Conservation (phyloP, 768 basidiomycete genomes). For the Sarcodon sp. region DNA sequence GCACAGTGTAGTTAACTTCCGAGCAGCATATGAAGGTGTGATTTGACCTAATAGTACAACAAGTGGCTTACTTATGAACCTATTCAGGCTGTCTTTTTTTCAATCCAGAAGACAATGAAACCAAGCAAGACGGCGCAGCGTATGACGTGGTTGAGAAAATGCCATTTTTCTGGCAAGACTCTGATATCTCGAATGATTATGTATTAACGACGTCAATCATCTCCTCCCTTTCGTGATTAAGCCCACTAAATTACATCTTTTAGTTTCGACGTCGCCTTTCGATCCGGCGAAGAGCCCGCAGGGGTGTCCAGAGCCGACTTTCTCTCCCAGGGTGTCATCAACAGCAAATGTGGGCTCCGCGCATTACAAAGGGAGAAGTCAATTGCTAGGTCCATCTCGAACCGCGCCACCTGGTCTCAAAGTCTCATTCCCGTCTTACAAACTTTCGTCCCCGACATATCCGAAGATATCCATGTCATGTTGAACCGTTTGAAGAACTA, state of each 20-base stretch:
- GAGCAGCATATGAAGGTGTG: slow-evolving; percentile 43
- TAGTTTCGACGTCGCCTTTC: slow-evolving; percentile 55
- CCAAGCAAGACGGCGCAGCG: slow-evolving; percentile 22
- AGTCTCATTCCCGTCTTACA: slow-evolving; percentile 33
- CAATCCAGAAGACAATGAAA: slow-evolving; percentile 3
- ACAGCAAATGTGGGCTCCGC: slow-evolving; percentile 37
- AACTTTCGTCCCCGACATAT: slow-evolving; percentile 25
- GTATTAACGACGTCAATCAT: slow-evolving; percentile 46
- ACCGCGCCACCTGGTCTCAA: slow-evolving; percentile 38
- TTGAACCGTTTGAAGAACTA: slow-evolving; percentile 27
- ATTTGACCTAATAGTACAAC: too few species aligned
- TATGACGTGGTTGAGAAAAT: slow-evolving; percentile 40
- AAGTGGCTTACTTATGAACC: background rate
- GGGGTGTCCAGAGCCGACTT: slow-evolving; percentile 39
- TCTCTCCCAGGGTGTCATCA: slow-evolving; percentile 38
- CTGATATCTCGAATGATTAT: slow-evolving; percentile 33
- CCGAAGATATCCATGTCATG: slow-evolving; percentile 20
- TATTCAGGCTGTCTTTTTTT: slow-evolving; percentile 11
- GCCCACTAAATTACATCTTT: background rate
- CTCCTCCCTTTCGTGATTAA: background rate
- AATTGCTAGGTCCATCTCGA: slow-evolving; percentile 21
- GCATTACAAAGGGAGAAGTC: slow-evolving; percentile 37
- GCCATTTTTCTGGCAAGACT: slow-evolving; percentile 42
- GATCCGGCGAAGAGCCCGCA: slow-evolving; percentile 34
- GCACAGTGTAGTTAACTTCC: slow-evolving; percentile 34